These are phyloP conservation scores for Colletotrichum chrysophilum DNA, from an alignment of 2,329 filamentous ascomycete genomes.

Conservation along the genomic window DNA sequence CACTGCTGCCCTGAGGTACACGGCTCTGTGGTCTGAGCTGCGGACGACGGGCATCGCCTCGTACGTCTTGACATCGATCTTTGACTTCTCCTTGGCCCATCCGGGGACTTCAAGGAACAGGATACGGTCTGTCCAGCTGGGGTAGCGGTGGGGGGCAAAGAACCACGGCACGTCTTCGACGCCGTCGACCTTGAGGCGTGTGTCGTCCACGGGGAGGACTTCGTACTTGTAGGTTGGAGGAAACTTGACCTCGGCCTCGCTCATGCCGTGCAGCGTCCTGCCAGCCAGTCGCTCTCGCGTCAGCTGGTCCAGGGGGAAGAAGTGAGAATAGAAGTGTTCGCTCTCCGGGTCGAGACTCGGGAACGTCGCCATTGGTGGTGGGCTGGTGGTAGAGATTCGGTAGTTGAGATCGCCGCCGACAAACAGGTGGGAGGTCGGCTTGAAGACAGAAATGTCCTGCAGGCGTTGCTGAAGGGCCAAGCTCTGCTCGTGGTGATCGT, in stretches of 20 bases:
- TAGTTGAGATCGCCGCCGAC: conserved; percentile 95
- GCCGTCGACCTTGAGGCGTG: conserved; percentile 21
- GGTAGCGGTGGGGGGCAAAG: conserved; percentile 85
- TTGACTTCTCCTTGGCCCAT: conserved; percentile 47
- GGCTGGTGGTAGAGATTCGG: conserved; percentile 74
- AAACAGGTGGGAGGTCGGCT: conserved; percentile 78
- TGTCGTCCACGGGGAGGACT: conserved; percentile 40
- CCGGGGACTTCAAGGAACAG: conserved; percentile 72
- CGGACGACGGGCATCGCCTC: conserved; percentile 76
- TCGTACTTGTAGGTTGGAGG: conserved; percentile 95
- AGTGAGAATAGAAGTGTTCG: conserved; percentile 65
- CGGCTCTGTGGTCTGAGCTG: conserved; percentile 88
- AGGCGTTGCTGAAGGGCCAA: conserved; percentile 47
- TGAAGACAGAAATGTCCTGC: conserved; percentile 72
- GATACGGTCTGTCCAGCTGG: conserved; percentile 92
- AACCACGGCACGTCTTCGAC: conserved; percentile 58
- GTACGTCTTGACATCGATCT: conserved; percentile 68
- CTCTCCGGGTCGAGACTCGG: conserved; percentile 64
- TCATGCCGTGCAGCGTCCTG: conserved; percentile 77
- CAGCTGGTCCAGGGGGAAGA: conserved; percentile 81
- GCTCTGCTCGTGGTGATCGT: conserved; percentile 38
- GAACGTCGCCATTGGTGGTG: conserved; percentile 66
- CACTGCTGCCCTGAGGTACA: conserved; percentile 73
- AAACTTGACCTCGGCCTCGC: conserved; percentile 77
- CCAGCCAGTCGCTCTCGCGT: conserved; percentile 71